Evolutionary conservation across 345 rosid species (phyloP), one percentile per base, ranked within the genome.

Genomic region (Orychophragmus violaceus): DNA sequence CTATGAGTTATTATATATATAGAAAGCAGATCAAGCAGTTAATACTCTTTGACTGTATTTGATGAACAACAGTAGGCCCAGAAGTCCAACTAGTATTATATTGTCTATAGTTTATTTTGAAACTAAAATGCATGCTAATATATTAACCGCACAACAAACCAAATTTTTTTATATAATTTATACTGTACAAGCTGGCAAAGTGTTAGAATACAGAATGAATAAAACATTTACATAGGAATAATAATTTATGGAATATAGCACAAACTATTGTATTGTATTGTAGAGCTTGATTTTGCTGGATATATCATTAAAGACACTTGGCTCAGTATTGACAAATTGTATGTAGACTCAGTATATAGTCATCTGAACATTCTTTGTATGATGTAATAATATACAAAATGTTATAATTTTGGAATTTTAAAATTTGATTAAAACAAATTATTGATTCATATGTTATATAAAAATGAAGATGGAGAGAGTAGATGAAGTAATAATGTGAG

Each of bases 401-500:
- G 22, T 27, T 27, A 5, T 27, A 27, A 3, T 27, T 2, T 27
- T 2, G 30, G 30, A 6, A 27, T 27, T 27, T 5, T 6, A 28
- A 28, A 28, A 28, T 5, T 28, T 5, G n/a, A n/a, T n/a, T n/a
- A n/a, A n/a, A n/a, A n/a, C n/a, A 28, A 28, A 28, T 28, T 5
- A 5, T 2, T 8, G 8, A 6, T 28, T 28, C 0, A 28, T 28
- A 28, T 28, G 46, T 5, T 41, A 5, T 41, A 41, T 16, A 41
- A 18, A 41, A 41, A 41, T 41, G 2, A 41, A 10, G 16, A 45
- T 14, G 65, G 27, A 46, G 14, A 41, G 35, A 16, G 28, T 29
- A 28, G 36, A 19, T 36, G 58, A 36, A 36, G 37, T 56, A 64
- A 57, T 57, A 64, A 72, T 57, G 51, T 48, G 39, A 72, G 21